A percentile compares a stretch with the other conserved stretches of the same genome.
Evolutionary conservation across 2,329 filamentous ascomycete genomes (phyloP).

Genomic region (Calcarisporium arbuscula): DNA sequence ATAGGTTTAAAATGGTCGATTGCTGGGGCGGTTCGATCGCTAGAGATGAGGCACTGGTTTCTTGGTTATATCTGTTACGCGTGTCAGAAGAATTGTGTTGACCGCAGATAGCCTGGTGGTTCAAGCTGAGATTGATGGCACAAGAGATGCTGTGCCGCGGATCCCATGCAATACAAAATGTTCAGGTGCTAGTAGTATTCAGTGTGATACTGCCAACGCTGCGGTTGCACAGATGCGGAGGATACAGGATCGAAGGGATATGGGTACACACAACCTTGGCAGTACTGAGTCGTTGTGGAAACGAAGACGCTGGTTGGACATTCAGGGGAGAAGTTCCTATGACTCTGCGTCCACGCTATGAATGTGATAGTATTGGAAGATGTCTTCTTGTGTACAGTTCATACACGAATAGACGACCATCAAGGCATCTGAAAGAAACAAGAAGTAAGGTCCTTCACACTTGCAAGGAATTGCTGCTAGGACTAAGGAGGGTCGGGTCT

Average conservation of each 20-base stretch:
- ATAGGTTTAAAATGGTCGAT: conserved; percentile 44
- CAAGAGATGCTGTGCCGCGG: conserved; percentile 29
- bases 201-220: conserved; percentile 38
- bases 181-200: conserved; percentile 20
- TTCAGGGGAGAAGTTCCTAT: too few species aligned
- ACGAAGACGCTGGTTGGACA: background rate
- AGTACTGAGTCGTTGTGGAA: conserved; percentile 5
- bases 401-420: too few species aligned
- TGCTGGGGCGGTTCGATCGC: conserved; percentile 48
- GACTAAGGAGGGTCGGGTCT: background rate
- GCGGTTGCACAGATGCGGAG: conserved; percentile 31
- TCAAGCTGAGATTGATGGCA: conserved; percentile 16
- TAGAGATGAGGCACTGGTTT: conserved; percentile 44
- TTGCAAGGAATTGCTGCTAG: background rate
- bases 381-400: too few species aligned
- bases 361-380: too few species aligned
- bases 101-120: conserved; percentile 1
- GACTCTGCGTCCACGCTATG: too few species aligned
- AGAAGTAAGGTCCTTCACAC: background rate
- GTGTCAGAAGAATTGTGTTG: conserved; percentile 12
- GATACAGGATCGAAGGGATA: conserved; percentile 10
- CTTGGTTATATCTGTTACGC: conserved; percentile 46
- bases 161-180: conserved; percentile 25
- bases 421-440: too few species aligned
- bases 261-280: conserved; percentile 6